These are phyloP conservation scores for Kazachstania martiniae DNA, from an alignment of 805 yeast genomes.

Conservation along the genomic window DNA sequence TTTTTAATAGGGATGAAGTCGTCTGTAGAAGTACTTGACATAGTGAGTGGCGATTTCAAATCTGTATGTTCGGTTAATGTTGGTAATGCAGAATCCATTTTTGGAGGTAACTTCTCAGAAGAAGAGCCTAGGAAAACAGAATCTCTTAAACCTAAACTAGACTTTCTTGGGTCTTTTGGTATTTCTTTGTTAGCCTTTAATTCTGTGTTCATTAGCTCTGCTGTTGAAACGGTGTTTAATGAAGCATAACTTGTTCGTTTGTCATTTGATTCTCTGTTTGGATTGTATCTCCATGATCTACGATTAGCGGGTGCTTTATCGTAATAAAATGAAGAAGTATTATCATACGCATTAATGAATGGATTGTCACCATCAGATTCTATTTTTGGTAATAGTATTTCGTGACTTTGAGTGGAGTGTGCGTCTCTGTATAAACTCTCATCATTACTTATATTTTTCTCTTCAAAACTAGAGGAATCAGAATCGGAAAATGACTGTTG, in stretches of 20 bases:
- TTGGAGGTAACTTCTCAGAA: not conserved
- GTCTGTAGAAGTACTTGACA: conserved; percentile 20
- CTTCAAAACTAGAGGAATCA: conserved; percentile 34
- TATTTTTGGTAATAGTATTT: conserved; percentile 23
- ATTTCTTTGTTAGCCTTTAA: conserved; percentile 50
- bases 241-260: conserved; percentile 58
- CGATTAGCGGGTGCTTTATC: conserved; percentile 27
- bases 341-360: conserved; percentile 16
- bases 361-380: conserved; percentile 13
- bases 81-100: conserved; percentile 3
- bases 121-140: conserved; percentile 28
- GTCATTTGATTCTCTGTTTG: conserved; percentile 15
- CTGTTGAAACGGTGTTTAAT: conserved; percentile 75
- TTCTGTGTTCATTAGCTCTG: conserved; percentile 68
- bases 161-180: conserved; percentile 34
- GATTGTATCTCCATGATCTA: conserved; percentile 50
- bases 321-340: conserved; percentile 24
- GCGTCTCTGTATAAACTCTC: conserved; percentile 34
- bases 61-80: conserved; percentile 4
- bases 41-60: conserved; percentile 5
- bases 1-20: conserved; percentile 27
- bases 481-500: conserved; percentile 41
- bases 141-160: conserved; percentile 31
- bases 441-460: conserved; percentile 8
- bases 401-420: conserved; percentile 31